Conservation (phyloP, 352 stramenopile species). For the Globisporangium middletonii region DNA sequence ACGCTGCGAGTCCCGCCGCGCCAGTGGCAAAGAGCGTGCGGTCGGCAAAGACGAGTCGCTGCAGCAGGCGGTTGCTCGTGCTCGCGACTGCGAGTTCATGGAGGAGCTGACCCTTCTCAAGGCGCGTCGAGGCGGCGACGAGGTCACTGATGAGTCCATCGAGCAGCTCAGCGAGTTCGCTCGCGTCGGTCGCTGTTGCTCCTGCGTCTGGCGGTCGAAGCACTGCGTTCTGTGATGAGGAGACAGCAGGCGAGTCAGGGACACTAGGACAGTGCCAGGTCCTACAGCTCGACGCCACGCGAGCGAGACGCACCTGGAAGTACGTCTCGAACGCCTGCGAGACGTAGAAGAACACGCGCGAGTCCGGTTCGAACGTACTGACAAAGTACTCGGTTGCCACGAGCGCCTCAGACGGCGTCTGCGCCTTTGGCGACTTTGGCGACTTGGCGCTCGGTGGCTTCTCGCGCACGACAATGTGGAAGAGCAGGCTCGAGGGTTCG, state of each 20-base stretch:
- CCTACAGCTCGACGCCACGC: background rate
- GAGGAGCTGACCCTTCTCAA: slow-evolving; percentile 25
- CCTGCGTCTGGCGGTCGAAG: slow-evolving; percentile 1
- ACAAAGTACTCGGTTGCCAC: slow-evolving; percentile 26
- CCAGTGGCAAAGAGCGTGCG: slow-evolving; percentile 19
- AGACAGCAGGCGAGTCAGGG: too few species aligned
- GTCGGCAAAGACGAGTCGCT: slow-evolving; percentile 50
- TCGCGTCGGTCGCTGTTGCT: slow-evolving; percentile 9
- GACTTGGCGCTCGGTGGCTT: slow-evolving; percentile 4
- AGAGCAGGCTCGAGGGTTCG: slow-evolving; percentile 41
- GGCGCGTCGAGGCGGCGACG: slow-evolving; percentile 7
- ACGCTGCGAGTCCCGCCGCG: slow-evolving; percentile 19
- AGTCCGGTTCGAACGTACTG: slow-evolving; percentile 56
- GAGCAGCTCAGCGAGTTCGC: slow-evolving; percentile 26
- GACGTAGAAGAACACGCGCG: slow-evolving; percentile 54
- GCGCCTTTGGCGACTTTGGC: background rate
- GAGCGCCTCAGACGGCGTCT: background rate
- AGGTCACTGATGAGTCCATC: slow-evolving; percentile 31
- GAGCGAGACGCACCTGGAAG: slow-evolving; percentile 33
- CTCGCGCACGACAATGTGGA: slow-evolving; percentile 24
- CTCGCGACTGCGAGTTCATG: slow-evolving; percentile 39
- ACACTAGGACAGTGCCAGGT: too few species aligned
- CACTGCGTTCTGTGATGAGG: slow-evolving; percentile 6
- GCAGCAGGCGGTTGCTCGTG: slow-evolving; percentile 23
- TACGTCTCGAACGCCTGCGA: slow-evolving; percentile 25